Base-by-base conservation (phyloP, 2,329 filamentous ascomycete genomes). In the Aspergillus persii region DNA sequence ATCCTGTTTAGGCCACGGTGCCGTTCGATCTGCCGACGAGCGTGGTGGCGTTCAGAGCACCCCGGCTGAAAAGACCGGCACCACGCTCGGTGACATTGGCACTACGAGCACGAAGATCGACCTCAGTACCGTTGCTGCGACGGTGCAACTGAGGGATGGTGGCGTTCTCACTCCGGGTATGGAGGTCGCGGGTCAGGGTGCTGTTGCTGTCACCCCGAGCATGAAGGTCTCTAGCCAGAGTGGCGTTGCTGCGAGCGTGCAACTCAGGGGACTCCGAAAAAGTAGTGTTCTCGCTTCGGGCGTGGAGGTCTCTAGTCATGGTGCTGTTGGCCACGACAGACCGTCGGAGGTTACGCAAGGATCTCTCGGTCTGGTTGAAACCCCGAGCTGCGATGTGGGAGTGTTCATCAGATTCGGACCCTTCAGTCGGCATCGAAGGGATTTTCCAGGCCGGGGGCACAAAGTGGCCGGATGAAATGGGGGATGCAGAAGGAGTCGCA, bases 401-500 rank as follows among this genome's bases (percentile, higher is more conserved):
- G 33, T 50, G 15, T 46, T 44, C 26, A 52, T 57, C 33, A 4
- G 58, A n/a, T 12, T 50, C 53, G 27, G 36, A 15, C 5, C n/a
- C 36, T 41, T 41, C 36, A 8, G 15, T 9, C 33, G 54, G 49
- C 54, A 55, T 23, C 50, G 50, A 11, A 56, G 49, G n/a, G 18
- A 56, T 48, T 29, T 12, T 31, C 12, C 44, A 54, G 58, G 49
- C 29, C 50, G 63, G 55, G 29, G 67, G 64, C 39, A 66, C 57
- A 41, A 41, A n/a, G 36, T 41, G 36, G 36, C 7, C 7, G 36
- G 36, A 41, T 12, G 12, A 12, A 12, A 12, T 39, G 36, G 36
- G 4, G n/a, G 36, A 41, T 41, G 36, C 12, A n/a, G 50, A 69
- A 70, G 62, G 68, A 58, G 66, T 57, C 8, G 63, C 58, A 52